Base-by-base conservation (phyloP, 495 filamentous ascomycete species). In the Podospora fimiseda region DNA sequence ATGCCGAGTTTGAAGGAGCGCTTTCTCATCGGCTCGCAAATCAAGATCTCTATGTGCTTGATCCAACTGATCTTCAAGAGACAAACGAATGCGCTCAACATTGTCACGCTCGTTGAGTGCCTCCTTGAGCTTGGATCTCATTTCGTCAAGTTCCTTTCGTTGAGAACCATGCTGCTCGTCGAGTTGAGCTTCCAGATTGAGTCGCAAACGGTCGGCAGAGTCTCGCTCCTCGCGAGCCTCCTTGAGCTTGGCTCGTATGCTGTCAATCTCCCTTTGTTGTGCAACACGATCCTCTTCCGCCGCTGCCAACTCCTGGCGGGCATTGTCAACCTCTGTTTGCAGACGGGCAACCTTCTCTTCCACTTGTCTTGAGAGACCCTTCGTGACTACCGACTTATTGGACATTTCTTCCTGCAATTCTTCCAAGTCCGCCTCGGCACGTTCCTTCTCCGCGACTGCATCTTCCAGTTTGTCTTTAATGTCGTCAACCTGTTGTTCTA, bases 361-460 rank as follows among this genome's bases (percentile, higher is more conserved):
- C 15, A 88, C 78, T 66, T 89, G 87, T 36, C 86, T 78, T 43
- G 80, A 84, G 13, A 88, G 73, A n/a, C 84, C 85, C 62, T 85
- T 90, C 22, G 85, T 85, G 19, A 79, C 83, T 49, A 90, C 77
- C 0, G 86, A 89, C 62, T 88, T 90, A 63, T 90, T 84, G 7
- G 84, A 75, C 75, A 90, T 81, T 57, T 92, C 87, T 42, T 88
- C 84, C 45, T 84, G 84, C 16, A 93, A 66, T 63, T 90, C 75
- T 49, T 83, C 78, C 3, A 86, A 63, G 48, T 84, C 75, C 19
- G 71, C 72, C 60, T 81, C 72, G 15, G 76, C 75, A n/a, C 72
- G 71, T 23, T 71, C 71, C 51, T 85, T 87, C 44, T 84, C 78
- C 18, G 76, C 65, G n/a, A 80, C 50, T n/a, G 86, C 85, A 24